phyloP scores from a whole-genome alignment of 805 yeast species.

The Kluyveromyces nonfermentans region DNA sequence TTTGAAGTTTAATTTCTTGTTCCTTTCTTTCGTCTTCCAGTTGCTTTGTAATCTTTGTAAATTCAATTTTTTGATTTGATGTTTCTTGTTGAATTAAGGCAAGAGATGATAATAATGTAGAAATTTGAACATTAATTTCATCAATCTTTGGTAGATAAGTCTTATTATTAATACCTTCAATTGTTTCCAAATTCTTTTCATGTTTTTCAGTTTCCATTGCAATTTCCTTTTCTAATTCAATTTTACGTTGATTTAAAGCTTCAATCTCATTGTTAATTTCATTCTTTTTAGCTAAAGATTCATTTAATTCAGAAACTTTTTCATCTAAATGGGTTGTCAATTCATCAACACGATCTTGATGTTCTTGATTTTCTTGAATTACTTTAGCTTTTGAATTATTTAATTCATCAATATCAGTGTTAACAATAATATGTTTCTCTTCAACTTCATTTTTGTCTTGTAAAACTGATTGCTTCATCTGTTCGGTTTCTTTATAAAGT shows the following conservation, averaged over 20 bases:
- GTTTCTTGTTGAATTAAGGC: conserved; percentile 23
- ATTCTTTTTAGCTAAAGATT: conserved; percentile 12
- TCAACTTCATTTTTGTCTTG: conserved; percentile 16
- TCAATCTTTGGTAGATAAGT: conserved; percentile 18
- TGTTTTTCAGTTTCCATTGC: conserved; percentile 11
- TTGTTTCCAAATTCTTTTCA: conserved; percentile 9
- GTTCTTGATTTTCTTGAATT: conserved; percentile 14
- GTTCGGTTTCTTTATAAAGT: conserved; percentile 21
- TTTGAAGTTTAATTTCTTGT: conserved; percentile 19
- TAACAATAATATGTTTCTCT: conserved; percentile 17
- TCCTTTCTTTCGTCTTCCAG: conserved; percentile 20
- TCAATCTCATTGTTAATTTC: conserved; percentile 16
- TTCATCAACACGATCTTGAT: conserved; percentile 15
- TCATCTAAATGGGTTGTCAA: conserved; percentile 21
- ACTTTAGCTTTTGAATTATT: conserved; percentile 13
- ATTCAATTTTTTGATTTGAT: conserved; percentile 20
- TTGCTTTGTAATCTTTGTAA: conserved; percentile 20
- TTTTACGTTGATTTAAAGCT: conserved; percentile 11
- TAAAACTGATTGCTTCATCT: conserved; percentile 18
- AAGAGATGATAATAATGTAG: conserved; percentile 13
- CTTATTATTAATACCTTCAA: conserved; percentile 16
- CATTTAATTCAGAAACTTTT: conserved; percentile 19
- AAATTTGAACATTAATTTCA: conserved; percentile 18
- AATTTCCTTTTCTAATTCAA: conserved; percentile 13
- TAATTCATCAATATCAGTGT: conserved; percentile 20